These are phyloP conservation scores for Tolypocladium capitatum DNA, from an alignment of 2,329 filamentous ascomycete species.

Conservation along the genomic window DNA sequence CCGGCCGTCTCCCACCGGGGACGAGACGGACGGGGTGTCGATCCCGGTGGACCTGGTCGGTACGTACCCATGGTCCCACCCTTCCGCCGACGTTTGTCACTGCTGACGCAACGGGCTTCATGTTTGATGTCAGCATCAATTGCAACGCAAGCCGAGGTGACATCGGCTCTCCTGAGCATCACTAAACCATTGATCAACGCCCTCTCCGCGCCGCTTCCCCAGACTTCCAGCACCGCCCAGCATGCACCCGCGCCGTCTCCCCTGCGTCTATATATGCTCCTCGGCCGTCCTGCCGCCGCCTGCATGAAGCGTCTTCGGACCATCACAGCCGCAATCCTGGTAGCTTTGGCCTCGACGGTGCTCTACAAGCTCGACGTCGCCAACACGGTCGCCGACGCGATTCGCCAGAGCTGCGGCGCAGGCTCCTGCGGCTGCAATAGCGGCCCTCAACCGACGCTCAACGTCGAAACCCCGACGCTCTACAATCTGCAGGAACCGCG, in stretches of 20 bases:
- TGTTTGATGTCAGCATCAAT: not conserved
- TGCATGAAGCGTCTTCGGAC: slow-evolving; percentile 19
- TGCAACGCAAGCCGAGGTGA: not conserved
- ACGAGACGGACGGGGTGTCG: not conserved
- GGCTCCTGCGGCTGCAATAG: not conserved
- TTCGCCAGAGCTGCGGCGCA: not conserved
- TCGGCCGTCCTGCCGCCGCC: not conserved
- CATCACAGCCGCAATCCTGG: slow-evolving; percentile 13
- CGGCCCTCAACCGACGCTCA: not conserved
- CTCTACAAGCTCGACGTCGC: slow-evolving; percentile 6
- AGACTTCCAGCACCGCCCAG: not conserved
- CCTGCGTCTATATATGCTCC: slow-evolving; percentile 1
- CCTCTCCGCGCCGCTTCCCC: not conserved
- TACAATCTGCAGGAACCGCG: not conserved
- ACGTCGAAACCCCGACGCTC: not conserved
- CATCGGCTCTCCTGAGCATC: not conserved
- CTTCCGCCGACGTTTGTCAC: not conserved
- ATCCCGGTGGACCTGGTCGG: not conserved
- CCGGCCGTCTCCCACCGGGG: too few relatives aligned
- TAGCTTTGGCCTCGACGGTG: slow-evolving; percentile 15
- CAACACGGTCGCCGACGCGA: not conserved
- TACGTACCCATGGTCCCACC: not conserved
- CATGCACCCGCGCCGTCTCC: not conserved
- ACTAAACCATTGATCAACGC: not conserved
- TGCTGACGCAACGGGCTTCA: slow-evolving; percentile 1